Evolutionary conservation across 2,329 filamentous ascomycete species (phyloP), one percentile per base, ranked within the genome.

Genomic region (Colletotrichum brevisporum): DNA sequence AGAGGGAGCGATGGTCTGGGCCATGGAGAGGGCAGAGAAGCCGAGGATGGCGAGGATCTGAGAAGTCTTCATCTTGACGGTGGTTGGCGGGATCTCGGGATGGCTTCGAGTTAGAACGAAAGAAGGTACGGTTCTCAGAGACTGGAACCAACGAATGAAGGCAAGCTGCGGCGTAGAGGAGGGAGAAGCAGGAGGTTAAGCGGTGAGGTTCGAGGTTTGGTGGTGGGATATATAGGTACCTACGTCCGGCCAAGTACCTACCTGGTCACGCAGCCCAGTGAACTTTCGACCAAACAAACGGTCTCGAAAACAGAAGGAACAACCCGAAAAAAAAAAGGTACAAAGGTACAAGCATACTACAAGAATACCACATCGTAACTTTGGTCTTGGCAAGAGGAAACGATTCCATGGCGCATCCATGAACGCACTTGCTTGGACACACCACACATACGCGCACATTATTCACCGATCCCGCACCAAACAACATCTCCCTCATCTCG

Each of bases 1-100:
- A 50, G 76, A 78, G 6, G 78, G 77, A 8, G 75, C 67, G 4
- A 78, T 63, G n/a, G 65, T 70, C 57, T 72, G 71, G 0, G 71
- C 71, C 41, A 47, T 3, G 4, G 41, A 24, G 61, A 69, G n/a
- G 54, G 48, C 18, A 4, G 54, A 56, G 54, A 69, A 56, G 64
- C 69, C 69, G 21, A 72, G 50, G 58, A 67, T n/a, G 53, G 69
- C 58, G 12, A 71, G 53, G 13, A 71, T 57, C 69, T 71, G 71
- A 5, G 57, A 24, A 6, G 61, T 48, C 69, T 69, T 70, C 71
- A 72, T 72, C 2, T 52, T 69, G 56, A n/a, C 16, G 16, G 26
- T 48, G 5, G 5, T 53, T 12, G 18, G 2, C 6, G 9, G 39
- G 13, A 26, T n/a, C 3, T 24, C 12, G 31, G 10, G 2, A 6